Base-by-base conservation (phyloP, 1,139 yeast genomes). In the Pichia sp. region DNA sequence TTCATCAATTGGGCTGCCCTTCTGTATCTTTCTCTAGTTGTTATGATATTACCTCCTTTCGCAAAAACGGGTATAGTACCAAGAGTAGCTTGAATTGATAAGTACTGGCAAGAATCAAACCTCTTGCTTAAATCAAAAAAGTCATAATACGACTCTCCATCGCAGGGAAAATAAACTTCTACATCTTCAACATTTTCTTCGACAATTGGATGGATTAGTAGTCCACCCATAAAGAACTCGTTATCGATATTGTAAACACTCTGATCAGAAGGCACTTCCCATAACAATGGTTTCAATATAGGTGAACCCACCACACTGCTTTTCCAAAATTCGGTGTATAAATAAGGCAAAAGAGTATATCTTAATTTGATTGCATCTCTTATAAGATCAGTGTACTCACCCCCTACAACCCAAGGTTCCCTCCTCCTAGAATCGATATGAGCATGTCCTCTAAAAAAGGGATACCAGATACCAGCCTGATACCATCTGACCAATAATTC, bases 401-500 rank as follows among this genome's bases (percentile, higher is more conserved):
- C 93, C 3, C 84, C 84, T 2, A 83, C 71, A 36, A 89, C 62
- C 80, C 89, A 91, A 1, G 98, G 98, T 56, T 91, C 99, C 47
- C 96, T 74, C 61, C 97, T 77, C 55, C 83, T 71, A 1, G 96
- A 71, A 60, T 91, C 97, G 44, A 89, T 83, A 64, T 93, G 97
- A 0, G 97, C 96, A 64, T 91, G 99, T 0, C 83, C 96, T 56
- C 98, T 72, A 68, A 91, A 89, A 56, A 91, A 93, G 33, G 98
- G 98, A 61, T 89, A 89, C 79, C 94, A 91, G 21, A 84, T 77
- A 45, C 96, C 98, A 1, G 95, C 72, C 61, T 91, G 98, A 60
- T 89, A 89, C 98, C 98, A 91, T 54, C 99, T 72, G 1, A 85
- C 74, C 47, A 86, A 66, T 45, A 93, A 63, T 53, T 91, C 97